A percentile compares a stretch with the other conserved stretches of the same genome.
phyloP scores from a whole-genome alignment of 805 yeast species.

The Scheffersomyces amazonensis region DNA sequence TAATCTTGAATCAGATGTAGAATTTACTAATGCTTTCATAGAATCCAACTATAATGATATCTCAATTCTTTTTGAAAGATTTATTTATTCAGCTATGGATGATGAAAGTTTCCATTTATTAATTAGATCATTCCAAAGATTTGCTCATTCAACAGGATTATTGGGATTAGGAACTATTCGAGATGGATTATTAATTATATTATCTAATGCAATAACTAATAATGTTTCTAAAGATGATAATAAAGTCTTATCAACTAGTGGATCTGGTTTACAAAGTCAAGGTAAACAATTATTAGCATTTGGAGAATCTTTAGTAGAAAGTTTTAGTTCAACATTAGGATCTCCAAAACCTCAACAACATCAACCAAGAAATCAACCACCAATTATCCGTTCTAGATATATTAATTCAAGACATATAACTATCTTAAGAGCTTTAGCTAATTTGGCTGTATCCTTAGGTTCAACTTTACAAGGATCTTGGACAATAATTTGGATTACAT shows the following conservation, averaged over 20 bases:
- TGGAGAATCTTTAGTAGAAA: slow-evolving; percentile 52
- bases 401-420: slow-evolving; percentile 68
- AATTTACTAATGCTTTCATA: slow-evolving; percentile 31
- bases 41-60: slow-evolving; percentile 25
- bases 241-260: background rate
- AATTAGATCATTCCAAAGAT: slow-evolving; percentile 72
- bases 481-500: slow-evolving; percentile 54
- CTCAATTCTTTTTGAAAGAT: slow-evolving; percentile 27
- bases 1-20: slow-evolving; percentile 30
- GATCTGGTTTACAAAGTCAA: slow-evolving; percentile 13
- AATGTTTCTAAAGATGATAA: slow-evolving; percentile 2
- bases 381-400: slow-evolving; percentile 12
- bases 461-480: slow-evolving; percentile 66
- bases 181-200: slow-evolving; percentile 41
- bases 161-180: slow-evolving; percentile 56
- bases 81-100: slow-evolving; percentile 67
- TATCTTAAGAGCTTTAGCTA: slow-evolving; percentile 74
- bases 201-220: slow-evolving; percentile 22
- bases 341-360: background rate
- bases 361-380: no score
- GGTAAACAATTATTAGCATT: slow-evolving; percentile 40
- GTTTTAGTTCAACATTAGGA: slow-evolving; percentile 40
- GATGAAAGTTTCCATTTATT: slow-evolving; percentile 63
- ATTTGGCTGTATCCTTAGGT: slow-evolving; percentile 80
- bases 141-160: slow-evolving; percentile 80